phyloP scores from a whole-genome alignment of 106 monocot species.

The Dioscorea zingiberensis region DNA sequence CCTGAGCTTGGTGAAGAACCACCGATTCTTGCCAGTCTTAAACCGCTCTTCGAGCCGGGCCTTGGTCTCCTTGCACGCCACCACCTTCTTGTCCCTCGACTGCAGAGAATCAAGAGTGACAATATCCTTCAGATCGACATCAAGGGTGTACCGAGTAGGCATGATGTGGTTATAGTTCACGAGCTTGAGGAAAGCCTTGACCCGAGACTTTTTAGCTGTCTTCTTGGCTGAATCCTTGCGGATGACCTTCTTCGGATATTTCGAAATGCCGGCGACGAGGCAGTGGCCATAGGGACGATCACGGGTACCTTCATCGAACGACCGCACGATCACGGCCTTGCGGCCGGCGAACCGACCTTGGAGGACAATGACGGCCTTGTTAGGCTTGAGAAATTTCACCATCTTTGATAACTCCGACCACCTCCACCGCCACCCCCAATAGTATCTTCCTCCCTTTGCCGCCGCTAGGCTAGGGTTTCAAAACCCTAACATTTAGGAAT shows the following conservation, averaged over 20 bases:
- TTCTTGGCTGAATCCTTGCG: constrained; percentile 59
- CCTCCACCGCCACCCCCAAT: neutral
- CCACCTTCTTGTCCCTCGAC: constrained; percentile 47
- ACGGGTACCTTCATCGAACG: constrained; percentile 59
- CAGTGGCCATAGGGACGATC: constrained; percentile 61
- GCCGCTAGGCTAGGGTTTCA: neutral
- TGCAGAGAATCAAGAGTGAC: constrained; percentile 37
- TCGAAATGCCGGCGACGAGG: constrained; percentile 49
- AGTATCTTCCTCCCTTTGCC: neutral
- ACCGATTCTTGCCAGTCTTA: constrained; percentile 64
- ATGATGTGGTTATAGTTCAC: constrained; percentile 69
- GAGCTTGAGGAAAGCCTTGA: constrained; percentile 61
- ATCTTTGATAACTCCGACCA: constrained; percentile 5
- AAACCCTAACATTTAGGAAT: neutral
- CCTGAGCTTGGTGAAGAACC: constrained; percentile 64
- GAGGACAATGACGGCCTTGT: constrained; percentile 60
- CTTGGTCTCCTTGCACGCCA: constrained; percentile 47
- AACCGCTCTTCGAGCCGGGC: constrained; percentile 52
- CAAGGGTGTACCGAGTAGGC: constrained; percentile 59
- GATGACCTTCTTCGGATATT: constrained; percentile 63
- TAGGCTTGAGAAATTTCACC: constrained; percentile 68
- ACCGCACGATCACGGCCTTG: constrained; percentile 54
- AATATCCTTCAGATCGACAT: constrained; percentile 58
- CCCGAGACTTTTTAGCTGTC: constrained; percentile 53
- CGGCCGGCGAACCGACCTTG: constrained; percentile 58